These are phyloP conservation scores for Saksenaea oblongispora DNA, from an alignment of 371 early-diverging fungal species.

Conservation along the genomic window DNA sequence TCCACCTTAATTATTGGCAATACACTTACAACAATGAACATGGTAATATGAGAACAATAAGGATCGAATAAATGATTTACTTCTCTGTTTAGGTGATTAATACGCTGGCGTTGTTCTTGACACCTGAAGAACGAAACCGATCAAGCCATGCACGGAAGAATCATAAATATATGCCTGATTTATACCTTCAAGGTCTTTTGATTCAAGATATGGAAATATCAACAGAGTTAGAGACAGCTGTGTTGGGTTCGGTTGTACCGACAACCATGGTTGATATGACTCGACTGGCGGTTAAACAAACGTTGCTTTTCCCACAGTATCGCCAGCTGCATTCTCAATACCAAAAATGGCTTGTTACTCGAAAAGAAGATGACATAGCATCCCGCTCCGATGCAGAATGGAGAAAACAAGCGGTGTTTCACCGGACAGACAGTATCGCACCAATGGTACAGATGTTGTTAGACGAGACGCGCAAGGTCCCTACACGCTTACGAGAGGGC, in stretches of 20 bases:
- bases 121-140: slow-evolving; percentile 53
- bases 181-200: slow-evolving; percentile 59
- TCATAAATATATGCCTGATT: slow-evolving; percentile 56
- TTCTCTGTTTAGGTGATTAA: slow-evolving; percentile 51
- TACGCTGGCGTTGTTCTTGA: slow-evolving; percentile 54
- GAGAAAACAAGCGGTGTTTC: slow-evolving; percentile 42
- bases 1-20: slow-evolving; percentile 58
- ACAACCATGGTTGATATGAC: slow-evolving; percentile 60
- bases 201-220: slow-evolving; percentile 40
- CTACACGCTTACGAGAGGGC: slow-evolving; percentile 52
- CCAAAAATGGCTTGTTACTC: slow-evolving; percentile 15
- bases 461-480: slow-evolving; percentile 46
- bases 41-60: slow-evolving; percentile 28
- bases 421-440: slow-evolving; percentile 43
- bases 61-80: background rate
- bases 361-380: slow-evolving; percentile 28
- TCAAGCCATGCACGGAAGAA: slow-evolving; percentile 64
- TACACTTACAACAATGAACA: slow-evolving; percentile 60
- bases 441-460: slow-evolving; percentile 57
- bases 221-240: slow-evolving; percentile 34
- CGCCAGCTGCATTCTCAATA: slow-evolving; percentile 37
- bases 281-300: slow-evolving; percentile 50
- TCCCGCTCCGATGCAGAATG: slow-evolving; percentile 18
- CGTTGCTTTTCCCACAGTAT: slow-evolving; percentile 51
- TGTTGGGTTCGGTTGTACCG: slow-evolving; percentile 55